Base-by-base conservation (phyloP, 345 rosid species). In the Rhizophora mangle region DNA sequence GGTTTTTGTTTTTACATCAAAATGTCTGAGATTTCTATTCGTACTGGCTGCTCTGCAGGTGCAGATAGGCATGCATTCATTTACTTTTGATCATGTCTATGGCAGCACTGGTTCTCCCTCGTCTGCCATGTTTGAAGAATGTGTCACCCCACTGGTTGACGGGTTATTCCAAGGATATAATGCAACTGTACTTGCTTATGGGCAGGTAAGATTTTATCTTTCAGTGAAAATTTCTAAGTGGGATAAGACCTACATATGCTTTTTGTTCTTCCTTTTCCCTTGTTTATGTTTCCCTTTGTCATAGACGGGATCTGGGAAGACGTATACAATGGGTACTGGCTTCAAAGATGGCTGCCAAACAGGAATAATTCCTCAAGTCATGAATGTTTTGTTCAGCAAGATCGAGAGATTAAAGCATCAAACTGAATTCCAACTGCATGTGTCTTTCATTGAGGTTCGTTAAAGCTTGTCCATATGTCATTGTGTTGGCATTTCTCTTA, bases 271-370 rank as follows among this genome's bases (percentile, higher is more conserved):
- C 21, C 6, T 43, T 46, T 63, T 71, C 56, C 65, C 72, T 62
- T 43, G 21, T 31, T 78, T 68, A 69, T 46, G 31, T 63, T 69
- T 63, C 49, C 52, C 73, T 51, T 27, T 64, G 52, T 72, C 81
- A 78, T 88, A 95, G 96, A 95, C 99, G 6, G 99, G 99, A 74
- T 95, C 99, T 0, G 99, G 99, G 37, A 95, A 95, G 86, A 95
- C 99, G 26, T 95, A 95, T 69, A 95, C 99, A 31, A 95, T 95
- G 99, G 99, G 99, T 46, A 95, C 99, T 46, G 91, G 96, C 67
- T 86, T 83, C 73, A 87, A 86, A 83, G 96, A 92, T 80, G 92
- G 88, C 67, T 70, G 53, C 80, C 94, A 87, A 77, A 79, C 89
- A 0, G 98, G 99, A 52, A 81, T 95, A 69, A 76, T 95, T 72